Evolutionary conservation across 2,329 filamentous ascomycete species (phyloP).

Genomic region (Cytospora chrysosperma): DNA sequence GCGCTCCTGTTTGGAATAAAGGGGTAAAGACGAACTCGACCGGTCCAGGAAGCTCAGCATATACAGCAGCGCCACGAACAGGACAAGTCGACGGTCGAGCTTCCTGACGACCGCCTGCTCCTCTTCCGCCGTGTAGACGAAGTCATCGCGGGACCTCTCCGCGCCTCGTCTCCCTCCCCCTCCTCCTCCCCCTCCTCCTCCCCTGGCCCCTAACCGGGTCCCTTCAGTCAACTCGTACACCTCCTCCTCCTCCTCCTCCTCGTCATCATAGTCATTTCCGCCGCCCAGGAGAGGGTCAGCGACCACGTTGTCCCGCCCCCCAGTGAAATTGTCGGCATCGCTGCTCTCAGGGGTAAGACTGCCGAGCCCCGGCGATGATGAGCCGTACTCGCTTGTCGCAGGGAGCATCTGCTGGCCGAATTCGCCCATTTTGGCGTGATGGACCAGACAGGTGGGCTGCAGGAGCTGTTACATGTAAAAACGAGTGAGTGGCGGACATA

Average conservation of each 20-base stretch:
- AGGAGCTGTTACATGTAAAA: too few relatives aligned
- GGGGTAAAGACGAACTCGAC: constrained; percentile 57
- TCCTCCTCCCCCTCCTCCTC: background rate
- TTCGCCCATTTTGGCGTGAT: background rate
- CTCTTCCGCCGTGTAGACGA: constrained; percentile 62
- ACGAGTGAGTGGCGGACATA: background rate
- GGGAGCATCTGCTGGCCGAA: background rate
- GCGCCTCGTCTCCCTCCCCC: background rate
- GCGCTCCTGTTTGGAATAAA: background rate
- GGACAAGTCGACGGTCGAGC: constrained; percentile 73
- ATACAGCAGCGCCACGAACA: constrained; percentile 80
- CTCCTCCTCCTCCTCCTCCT: constrained; percentile 25
- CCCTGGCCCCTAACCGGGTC: constrained; percentile 1
- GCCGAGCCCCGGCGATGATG: constrained; percentile 18
- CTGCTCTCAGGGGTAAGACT: constrained; percentile 27
- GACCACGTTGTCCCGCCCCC: background rate
- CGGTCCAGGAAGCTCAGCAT: constrained; percentile 83
- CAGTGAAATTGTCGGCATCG: constrained; percentile 24
- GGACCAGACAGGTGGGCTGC: background rate
- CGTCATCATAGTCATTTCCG: background rate
- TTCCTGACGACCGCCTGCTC: constrained; percentile 69
- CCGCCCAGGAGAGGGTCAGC: constrained; percentile 11
- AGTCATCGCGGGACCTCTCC: constrained; percentile 27
- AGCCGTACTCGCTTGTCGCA: background rate
- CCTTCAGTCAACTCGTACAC: constrained; percentile 27